phyloP scores from a whole-genome alignment of 139 green algal species.

The Chlorella sp. region DNA sequence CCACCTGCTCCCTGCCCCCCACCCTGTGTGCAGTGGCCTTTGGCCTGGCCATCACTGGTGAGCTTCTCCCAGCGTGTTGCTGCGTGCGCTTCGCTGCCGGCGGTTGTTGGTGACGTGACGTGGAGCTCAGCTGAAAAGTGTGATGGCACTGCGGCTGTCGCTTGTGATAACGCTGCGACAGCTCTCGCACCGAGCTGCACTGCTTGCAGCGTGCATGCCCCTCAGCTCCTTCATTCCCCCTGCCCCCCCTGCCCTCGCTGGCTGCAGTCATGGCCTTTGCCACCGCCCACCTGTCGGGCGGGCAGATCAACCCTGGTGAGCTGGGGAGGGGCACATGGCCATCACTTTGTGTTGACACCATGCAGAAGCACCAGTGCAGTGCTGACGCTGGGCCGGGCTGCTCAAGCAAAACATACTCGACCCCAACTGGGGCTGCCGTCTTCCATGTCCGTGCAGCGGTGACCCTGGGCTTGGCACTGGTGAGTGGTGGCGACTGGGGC shows the following conservation, averaged over 20 bases:
- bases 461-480: slow-evolving; percentile 24
- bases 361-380: no score
- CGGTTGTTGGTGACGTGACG: no score
- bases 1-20: no score
- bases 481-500: no score
- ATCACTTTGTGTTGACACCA: no score
- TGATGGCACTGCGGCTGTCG: neutral
- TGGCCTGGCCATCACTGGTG: slow-evolving; percentile 46
- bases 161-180: neutral
- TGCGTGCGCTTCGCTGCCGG: no score
- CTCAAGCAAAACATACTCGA: no score
- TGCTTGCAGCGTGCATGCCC: neutral
- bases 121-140: no score
- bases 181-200: neutral
- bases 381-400: no score
- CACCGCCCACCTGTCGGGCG: slow-evolving; percentile 43
- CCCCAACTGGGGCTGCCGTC: neutral
- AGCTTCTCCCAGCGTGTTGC: no score
- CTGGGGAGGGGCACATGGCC: no score
- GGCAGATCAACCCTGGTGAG: slow-evolving; percentile 10
- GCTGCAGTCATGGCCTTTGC: slow-evolving; percentile 41
- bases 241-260: neutral
- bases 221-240: neutral
- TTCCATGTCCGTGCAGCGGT: slow-evolving; percentile 20
- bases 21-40: slow-evolving; percentile 45